Percentiles rank a stretch among this genome's conserved stretches.
Evolutionary conservation across 805 yeast genomes (phyloP).

Genomic region (Teunomyces atbi): DNA sequence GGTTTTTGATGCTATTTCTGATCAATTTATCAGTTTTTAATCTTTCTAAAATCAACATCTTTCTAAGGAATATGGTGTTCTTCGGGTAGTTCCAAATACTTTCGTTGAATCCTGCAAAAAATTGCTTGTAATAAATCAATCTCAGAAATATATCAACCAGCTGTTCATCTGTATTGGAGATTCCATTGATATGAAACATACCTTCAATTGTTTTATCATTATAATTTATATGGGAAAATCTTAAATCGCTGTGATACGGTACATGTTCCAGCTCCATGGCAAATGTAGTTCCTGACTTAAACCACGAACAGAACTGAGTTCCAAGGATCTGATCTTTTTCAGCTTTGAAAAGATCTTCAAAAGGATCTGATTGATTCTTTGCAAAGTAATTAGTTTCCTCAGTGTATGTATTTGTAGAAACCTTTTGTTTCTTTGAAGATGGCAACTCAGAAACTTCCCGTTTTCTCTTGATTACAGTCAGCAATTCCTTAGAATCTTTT

Average conservation of each 20-base stretch:
- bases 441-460: neutral
- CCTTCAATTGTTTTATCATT: slow-evolving; percentile 17
- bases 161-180: neutral
- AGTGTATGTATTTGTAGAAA: neutral
- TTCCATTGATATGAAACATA: slow-evolving; percentile 11
- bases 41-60: slow-evolving; percentile 7
- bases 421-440: neutral
- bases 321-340: slow-evolving; percentile 15
- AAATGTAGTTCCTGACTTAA: slow-evolving; percentile 25
- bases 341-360: neutral
- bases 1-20: neutral
- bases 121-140: neutral
- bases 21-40: slow-evolving; percentile 3
- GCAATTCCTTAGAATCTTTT: neutral
- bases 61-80: slow-evolving; percentile 1
- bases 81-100: slow-evolving; percentile 3
- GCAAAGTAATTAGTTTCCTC: neutral
- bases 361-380: neutral
- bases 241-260: slow-evolving; percentile 12
- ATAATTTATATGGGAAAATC: slow-evolving; percentile 22
- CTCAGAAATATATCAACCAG: neutral
- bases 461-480: neutral
- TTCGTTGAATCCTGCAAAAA: slow-evolving; percentile 13
- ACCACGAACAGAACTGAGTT: slow-evolving; percentile 18
- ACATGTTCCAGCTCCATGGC: slow-evolving; percentile 5